Evolutionary conservation across 805 yeast species (phyloP).

Genomic region (Henningerozyma blattae): DNA sequence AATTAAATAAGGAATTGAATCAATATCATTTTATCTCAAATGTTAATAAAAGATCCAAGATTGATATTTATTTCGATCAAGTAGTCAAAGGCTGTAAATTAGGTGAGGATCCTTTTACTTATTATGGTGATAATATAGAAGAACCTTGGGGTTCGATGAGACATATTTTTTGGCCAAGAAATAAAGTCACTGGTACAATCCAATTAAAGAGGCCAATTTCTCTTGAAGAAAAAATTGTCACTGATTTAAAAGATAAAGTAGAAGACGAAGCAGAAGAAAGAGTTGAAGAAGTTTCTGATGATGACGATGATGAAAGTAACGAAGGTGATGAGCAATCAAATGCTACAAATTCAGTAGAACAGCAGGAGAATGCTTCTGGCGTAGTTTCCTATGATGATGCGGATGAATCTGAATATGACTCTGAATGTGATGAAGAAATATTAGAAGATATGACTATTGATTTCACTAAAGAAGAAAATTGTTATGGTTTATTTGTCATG

Average conservation of each 20-base stretch:
- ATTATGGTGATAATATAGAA: slow-evolving; percentile 70
- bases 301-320: neutral
- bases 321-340: neutral
- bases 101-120: slow-evolving; percentile 77
- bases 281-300: slow-evolving; percentile 4
- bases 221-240: neutral
- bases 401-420: neutral
- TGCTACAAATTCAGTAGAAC: neutral
- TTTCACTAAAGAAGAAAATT: slow-evolving; percentile 18
- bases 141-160: slow-evolving; percentile 98
- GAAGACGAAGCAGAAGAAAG: slow-evolving; percentile 3
- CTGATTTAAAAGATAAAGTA: neutral
- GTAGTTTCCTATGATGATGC: neutral
- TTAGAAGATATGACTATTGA: slow-evolving; percentile 12
- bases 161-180: slow-evolving; percentile 94
- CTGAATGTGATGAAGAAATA: slow-evolving; percentile 9
- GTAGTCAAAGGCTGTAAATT: slow-evolving; percentile 75
- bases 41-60: slow-evolving; percentile 57
- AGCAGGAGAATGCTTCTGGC: too few relatives aligned
- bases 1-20: slow-evolving; percentile 40
- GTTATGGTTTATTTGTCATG: slow-evolving; percentile 76
- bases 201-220: slow-evolving; percentile 24
- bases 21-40: slow-evolving; percentile 45
- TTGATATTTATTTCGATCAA: slow-evolving; percentile 54
- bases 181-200: slow-evolving; percentile 55